Conservation (phyloP, 2,329 filamentous ascomycete genomes). For the Trichoderma guizhouense region DNA sequence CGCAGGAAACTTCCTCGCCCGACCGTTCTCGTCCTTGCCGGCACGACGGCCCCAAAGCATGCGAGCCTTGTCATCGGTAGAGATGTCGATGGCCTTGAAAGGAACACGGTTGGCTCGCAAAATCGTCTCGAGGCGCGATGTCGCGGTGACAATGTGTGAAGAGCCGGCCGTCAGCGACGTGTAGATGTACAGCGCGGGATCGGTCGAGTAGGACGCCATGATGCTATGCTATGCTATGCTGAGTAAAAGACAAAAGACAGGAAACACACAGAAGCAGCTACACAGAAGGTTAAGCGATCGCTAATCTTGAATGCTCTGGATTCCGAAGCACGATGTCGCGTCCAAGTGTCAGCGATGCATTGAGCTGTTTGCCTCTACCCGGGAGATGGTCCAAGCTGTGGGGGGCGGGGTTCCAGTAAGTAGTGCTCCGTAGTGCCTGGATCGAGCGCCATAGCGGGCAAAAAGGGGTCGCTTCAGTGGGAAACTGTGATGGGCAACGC, state of each 20-base stretch:
- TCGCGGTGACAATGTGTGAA: conserved; percentile 93
- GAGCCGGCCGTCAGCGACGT: conserved; percentile 94
- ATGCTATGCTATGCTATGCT: conserved; percentile 12
- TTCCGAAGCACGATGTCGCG: neutral
- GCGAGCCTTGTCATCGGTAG: conserved; percentile 82
- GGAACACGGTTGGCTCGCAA: conserved; percentile 91
- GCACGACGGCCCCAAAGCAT: conserved; percentile 84
- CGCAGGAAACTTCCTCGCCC: conserved; percentile 75
- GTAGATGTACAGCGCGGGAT: conserved; percentile 84
- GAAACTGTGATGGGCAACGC: conserved; percentile 4
- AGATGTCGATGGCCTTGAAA: conserved; percentile 88
- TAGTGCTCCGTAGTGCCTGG: neutral
- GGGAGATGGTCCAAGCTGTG: conserved; percentile 18
- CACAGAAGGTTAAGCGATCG: conserved; percentile 2
- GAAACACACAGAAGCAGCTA: neutral
- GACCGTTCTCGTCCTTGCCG: conserved; percentile 63
- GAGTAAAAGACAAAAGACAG: neutral
- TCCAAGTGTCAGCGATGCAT: neutral
- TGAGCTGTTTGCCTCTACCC: neutral
- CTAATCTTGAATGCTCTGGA: neutral
- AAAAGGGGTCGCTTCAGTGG: conserved; percentile 11
- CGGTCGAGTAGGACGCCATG: conserved; percentile 50
- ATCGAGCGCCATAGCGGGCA: neutral
- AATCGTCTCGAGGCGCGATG: conserved; percentile 92
- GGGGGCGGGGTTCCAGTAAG: conserved; percentile 20